Percentiles rank a stretch among this genome's conserved stretches.
phyloP scores from a whole-genome alignment of 805 yeast genomes.

The Yarrowia porcina region DNA sequence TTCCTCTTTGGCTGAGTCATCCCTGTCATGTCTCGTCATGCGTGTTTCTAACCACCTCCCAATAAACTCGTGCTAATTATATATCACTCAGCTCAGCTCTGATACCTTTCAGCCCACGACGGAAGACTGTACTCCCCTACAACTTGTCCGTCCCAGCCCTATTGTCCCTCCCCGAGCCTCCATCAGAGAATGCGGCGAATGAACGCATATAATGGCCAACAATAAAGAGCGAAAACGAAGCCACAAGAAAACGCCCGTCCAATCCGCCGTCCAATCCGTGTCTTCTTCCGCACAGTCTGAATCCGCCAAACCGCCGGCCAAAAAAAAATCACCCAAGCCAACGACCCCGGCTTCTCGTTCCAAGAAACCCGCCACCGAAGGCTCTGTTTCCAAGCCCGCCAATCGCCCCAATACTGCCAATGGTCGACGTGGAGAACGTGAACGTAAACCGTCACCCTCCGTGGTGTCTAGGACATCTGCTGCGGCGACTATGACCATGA shows the following conservation, averaged over 20 bases:
- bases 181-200: conserved; percentile 25
- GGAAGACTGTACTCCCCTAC: neutral
- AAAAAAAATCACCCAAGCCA: conserved; percentile 14
- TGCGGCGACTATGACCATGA: conserved; percentile 10
- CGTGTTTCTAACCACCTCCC: no score
- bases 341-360: conserved; percentile 1
- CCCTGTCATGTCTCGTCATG: no score
- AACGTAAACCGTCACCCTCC: conserved; percentile 4
- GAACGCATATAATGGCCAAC: conserved; percentile 25
- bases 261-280: conserved; percentile 19
- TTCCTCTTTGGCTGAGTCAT: no score
- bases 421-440: neutral
- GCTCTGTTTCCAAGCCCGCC: conserved; percentile 15
- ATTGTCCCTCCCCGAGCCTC: neutral
- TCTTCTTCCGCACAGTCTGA: conserved; percentile 19
- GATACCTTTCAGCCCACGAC: no score
- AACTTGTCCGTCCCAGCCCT: no score
- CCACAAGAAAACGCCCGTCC: conserved; percentile 23
- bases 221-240: conserved; percentile 23
- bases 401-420: neutral
- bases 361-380: conserved; percentile 20
- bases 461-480: neutral
- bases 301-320: conserved; percentile 2
- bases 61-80: no score
- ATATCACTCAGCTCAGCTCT: conserved; percentile 23